Percentiles rank a stretch among this genome's conserved stretches.
Conservation (phyloP, 176 grass and related monocot species). For the Aegilops bicornis region DNA sequence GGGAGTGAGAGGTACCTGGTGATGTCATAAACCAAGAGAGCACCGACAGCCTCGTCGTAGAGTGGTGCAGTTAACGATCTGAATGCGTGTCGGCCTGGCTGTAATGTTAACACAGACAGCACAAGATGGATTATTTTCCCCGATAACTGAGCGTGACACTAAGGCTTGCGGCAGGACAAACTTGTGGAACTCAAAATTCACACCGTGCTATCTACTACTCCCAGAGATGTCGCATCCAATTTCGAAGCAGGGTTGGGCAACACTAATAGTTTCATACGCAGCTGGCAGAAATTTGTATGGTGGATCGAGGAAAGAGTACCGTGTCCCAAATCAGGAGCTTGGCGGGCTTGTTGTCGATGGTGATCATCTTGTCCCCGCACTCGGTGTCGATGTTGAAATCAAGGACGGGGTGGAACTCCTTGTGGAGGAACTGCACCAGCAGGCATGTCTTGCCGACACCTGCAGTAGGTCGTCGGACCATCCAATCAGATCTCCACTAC, state of each 20-base stretch:
- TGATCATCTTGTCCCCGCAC: constrained; percentile 71
- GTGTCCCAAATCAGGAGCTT: constrained; percentile 91
- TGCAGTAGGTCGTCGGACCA: not conserved
- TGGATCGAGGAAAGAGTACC: not conserved
- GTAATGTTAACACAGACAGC: not conserved
- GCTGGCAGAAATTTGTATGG: not conserved
- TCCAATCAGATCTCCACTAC: not conserved
- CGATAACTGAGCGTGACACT: not conserved
- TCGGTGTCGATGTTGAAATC: constrained; percentile 81
- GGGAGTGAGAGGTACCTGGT: constrained; percentile 38
- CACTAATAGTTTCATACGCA: not conserved
- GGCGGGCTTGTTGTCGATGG: constrained; percentile 72
- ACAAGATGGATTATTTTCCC: constrained; percentile 4
- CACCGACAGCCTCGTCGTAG: constrained; percentile 68
- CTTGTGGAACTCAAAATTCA: not conserved
- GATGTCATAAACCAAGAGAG: constrained; percentile 72
- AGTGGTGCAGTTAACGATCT: constrained; percentile 72
- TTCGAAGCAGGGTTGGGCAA: no score
- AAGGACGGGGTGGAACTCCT: constrained; percentile 75
- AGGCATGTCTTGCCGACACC: constrained; percentile 81
- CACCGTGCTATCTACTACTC: no score
- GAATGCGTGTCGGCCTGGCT: constrained; percentile 73
- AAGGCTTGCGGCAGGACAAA: not conserved
- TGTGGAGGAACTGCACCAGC: constrained; percentile 79
- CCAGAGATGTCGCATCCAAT: no score